A percentile compares a stretch with the other conserved stretches of the same genome.
phyloP scores from a whole-genome alignment of 768 basidiomycete species.

The Pholiota conissans region DNA sequence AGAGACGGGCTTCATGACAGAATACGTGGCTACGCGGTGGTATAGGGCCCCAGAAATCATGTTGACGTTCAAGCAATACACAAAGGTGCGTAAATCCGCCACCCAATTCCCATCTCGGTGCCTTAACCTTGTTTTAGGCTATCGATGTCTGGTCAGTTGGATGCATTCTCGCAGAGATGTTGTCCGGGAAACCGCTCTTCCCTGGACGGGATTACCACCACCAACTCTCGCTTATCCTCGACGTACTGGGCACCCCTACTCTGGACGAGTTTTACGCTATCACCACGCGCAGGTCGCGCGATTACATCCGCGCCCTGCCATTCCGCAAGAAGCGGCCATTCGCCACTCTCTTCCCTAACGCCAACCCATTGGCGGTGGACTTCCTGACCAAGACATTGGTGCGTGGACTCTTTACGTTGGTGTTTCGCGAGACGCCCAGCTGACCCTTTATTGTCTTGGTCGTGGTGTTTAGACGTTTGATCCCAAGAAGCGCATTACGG shows the following conservation, averaged over 20 bases:
- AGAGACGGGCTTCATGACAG: conserved; percentile 90
- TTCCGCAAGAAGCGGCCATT: conserved; percentile 90
- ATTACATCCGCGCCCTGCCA: conserved; percentile 93
- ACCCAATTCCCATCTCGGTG: background rate
- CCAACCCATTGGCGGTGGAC: conserved; percentile 69
- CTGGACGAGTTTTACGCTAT: conserved; percentile 98
- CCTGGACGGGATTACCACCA: conserved; percentile 97
- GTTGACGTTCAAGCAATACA: conserved; percentile 99
- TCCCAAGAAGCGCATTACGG: conserved; percentile 94
- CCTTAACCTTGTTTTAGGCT: conserved; percentile 42
- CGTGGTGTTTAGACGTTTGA: conserved; percentile 94
- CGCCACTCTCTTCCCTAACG: conserved; percentile 85
- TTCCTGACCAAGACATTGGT: conserved; percentile 84
- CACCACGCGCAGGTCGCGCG: conserved; percentile 86
- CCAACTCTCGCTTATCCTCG: conserved; percentile 92
- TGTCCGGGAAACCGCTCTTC: conserved; percentile 95
- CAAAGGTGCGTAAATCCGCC: conserved; percentile 57
- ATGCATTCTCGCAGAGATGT: conserved; percentile 93
- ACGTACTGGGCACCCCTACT: conserved; percentile 95
- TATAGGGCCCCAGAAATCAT: conserved; percentile 99
- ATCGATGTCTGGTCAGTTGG: conserved; percentile 89
- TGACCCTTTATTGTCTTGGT: background rate
- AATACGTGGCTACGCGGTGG: conserved; percentile 98
- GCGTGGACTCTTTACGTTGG: conserved; percentile 17
- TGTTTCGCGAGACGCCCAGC: background rate